These are phyloP conservation scores for Trichosporon asahii DNA, from an alignment of 1,284 basidiomycete genomes.

Conservation along the genomic window DNA sequence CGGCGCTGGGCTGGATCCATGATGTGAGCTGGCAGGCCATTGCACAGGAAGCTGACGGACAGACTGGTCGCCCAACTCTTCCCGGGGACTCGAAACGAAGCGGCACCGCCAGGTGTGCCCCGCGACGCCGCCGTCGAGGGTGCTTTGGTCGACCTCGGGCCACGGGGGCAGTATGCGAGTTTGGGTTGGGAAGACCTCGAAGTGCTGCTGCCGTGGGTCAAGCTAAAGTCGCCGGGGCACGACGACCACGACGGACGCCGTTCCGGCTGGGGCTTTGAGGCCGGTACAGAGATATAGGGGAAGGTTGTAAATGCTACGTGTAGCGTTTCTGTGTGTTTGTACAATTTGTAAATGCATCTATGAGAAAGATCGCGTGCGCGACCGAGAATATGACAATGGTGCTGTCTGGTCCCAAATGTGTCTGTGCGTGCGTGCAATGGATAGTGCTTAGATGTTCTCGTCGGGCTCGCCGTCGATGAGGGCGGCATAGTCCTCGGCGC, in stretches of 20 bases:
- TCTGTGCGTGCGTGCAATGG: conserved; percentile 40
- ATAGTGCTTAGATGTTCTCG: conserved; percentile 49
- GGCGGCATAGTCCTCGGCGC: conserved; percentile 90
- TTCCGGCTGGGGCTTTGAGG: conserved; percentile 40
- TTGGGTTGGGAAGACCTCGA: conserved; percentile 48
- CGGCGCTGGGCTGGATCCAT: conserved; percentile 49
- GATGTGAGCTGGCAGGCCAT: conserved; percentile 31
- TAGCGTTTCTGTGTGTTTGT: conserved; percentile 9
- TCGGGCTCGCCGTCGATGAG: conserved; percentile 80
- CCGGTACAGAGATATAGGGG: conserved; percentile 4
- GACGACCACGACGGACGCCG: conserved; percentile 32
- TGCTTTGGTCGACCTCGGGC: conserved; percentile 35
- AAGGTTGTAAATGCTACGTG: background rate
- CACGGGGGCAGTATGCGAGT: conserved; percentile 46
- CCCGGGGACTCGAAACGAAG: conserved; percentile 25
- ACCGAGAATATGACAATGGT: background rate
- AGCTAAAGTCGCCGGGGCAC: conserved; percentile 34
- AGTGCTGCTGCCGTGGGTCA: conserved; percentile 41
- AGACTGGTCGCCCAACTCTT: conserved; percentile 46
- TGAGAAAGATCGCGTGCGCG: background rate
- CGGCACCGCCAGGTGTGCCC: conserved; percentile 29
- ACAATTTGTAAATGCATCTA: conserved; percentile 5
- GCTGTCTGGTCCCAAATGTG: background rate
- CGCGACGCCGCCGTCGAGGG: conserved; percentile 34
- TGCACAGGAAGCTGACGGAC: conserved; percentile 13